Conservation (phyloP, 768 basidiomycete genomes). For the Dioszegia hungarica region DNA sequence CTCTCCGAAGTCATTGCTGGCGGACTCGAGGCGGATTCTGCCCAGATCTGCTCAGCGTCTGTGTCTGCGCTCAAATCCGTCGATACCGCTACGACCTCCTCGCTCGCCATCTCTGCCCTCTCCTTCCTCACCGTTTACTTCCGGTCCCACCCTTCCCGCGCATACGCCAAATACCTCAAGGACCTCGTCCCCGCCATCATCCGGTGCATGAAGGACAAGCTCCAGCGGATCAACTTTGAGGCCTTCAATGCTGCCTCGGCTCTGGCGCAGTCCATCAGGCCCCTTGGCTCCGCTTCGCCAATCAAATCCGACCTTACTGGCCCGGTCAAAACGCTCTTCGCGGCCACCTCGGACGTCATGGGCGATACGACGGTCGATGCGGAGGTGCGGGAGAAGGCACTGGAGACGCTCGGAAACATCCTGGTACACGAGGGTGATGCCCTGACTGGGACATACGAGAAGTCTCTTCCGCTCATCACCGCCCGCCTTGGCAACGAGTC, state of each 20-base stretch:
- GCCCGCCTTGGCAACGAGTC: conserved; percentile 48
- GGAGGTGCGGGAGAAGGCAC: conserved; percentile 76
- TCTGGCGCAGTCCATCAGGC: conserved; percentile 65
- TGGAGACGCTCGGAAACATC: conserved; percentile 76
- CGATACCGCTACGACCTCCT: conserved; percentile 63
- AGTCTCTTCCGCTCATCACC: conserved; percentile 40
- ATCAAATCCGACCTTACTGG: conserved; percentile 21
- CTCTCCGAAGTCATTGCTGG: conserved; percentile 78
- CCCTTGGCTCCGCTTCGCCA: conserved; percentile 25
- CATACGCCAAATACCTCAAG: conserved; percentile 61
- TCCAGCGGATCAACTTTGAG: conserved; percentile 82
- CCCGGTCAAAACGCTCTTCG: conserved; percentile 63
- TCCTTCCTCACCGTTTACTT: conserved; percentile 84
- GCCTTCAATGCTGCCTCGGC: conserved; percentile 82
- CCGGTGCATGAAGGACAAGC: conserved; percentile 69
- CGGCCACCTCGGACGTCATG: conserved; percentile 66
- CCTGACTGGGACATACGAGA: conserved; percentile 51
- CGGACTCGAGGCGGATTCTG: conserved; percentile 66
- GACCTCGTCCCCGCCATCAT: conserved; percentile 70
- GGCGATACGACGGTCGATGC: conserved; percentile 80
- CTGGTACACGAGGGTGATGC: conserved; percentile 80
- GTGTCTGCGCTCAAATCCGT: conserved; percentile 25
- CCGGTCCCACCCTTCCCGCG: conserved; percentile 60
- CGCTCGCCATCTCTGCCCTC: conserved; percentile 74
- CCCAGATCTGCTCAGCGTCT: conserved; percentile 56